Conservation (phyloP, 768 basidiomycete genomes). For the Lentinus tigrinus region DNA sequence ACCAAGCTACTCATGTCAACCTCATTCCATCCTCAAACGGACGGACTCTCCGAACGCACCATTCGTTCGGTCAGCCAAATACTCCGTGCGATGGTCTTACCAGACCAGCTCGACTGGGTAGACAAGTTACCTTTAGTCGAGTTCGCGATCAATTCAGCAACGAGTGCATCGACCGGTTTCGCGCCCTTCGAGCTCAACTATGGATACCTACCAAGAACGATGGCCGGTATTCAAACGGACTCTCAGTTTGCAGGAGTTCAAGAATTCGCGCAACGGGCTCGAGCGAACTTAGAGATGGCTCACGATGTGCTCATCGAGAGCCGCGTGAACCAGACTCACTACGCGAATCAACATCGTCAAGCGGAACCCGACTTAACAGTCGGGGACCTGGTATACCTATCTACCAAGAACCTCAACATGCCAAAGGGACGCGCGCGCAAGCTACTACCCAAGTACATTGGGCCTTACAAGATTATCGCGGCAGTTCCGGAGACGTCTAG, state of each 20-base stretch:
- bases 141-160: constrained; percentile 38
- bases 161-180: constrained; percentile 32
- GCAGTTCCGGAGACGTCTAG: constrained; percentile 21
- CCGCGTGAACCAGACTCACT: constrained; percentile 27
- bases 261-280: constrained; percentile 25
- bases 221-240: not conserved
- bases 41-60: constrained; percentile 22
- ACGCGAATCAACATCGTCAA: constrained; percentile 27
- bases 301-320: constrained; percentile 39
- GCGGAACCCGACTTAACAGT: constrained; percentile 16
- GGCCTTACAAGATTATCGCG: constrained; percentile 34
- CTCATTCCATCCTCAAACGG: constrained; percentile 33
- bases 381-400: constrained; percentile 35
- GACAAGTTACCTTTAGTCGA: constrained; percentile 32
- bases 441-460: constrained; percentile 36
- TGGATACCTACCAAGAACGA: constrained; percentile 17
- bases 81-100: constrained; percentile 1
- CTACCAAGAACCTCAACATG: constrained; percentile 35
- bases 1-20: constrained; percentile 28
- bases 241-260: constrained; percentile 19
- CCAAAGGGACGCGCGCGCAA: constrained; percentile 35
- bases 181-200: constrained; percentile 32
- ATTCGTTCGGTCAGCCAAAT: constrained; percentile 17
- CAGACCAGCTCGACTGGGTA: constrained; percentile 31
- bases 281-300: constrained; percentile 26